These are phyloP conservation scores for Schizonepeta tenuifolia DNA, from an alignment of 257 asterid species.

Conservation along the genomic window DNA sequence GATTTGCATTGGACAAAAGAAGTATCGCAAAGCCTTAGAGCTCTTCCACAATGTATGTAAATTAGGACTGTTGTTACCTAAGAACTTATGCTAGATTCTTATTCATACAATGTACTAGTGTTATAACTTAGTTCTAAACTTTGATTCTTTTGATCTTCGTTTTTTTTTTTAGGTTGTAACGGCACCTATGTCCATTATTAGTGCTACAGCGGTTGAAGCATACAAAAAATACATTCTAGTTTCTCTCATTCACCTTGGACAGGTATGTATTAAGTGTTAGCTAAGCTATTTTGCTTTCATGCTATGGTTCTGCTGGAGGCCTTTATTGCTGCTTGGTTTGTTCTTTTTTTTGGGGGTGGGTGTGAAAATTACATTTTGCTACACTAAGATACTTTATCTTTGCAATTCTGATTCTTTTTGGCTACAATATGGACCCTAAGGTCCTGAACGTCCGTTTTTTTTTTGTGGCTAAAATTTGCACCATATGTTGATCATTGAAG, in stretches of 20 bases:
- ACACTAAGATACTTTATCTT: neutral
- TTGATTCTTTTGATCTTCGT: conserved; percentile 19
- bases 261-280: conserved; percentile 52
- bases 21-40: conserved; percentile 83
- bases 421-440: neutral
- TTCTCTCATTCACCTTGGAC: conserved; percentile 89
- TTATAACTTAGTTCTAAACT: conserved; percentile 2
- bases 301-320: conserved; percentile 7
- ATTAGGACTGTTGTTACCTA: neutral
- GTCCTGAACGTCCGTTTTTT: neutral
- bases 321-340: too few relatives aligned
- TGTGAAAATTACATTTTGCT: too few relatives aligned
- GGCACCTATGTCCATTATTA: conserved; percentile 83
- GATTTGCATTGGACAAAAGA: conserved; percentile 94
- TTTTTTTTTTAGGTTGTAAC: conserved; percentile 78
- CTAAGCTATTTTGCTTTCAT: conserved; percentile 5
- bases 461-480: neutral
- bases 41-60: conserved; percentile 78
- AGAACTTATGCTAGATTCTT: conserved; percentile 15
- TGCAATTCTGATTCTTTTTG: neutral
- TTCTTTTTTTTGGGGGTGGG: too few relatives aligned
- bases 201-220: conserved; percentile 95
- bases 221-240: conserved; percentile 89
- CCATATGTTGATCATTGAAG: too few relatives aligned
- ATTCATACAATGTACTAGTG: neutral